These are phyloP conservation scores for Botrytis fabae DNA, from an alignment of 2,329 filamentous ascomycete genomes.

Conservation along the genomic window DNA sequence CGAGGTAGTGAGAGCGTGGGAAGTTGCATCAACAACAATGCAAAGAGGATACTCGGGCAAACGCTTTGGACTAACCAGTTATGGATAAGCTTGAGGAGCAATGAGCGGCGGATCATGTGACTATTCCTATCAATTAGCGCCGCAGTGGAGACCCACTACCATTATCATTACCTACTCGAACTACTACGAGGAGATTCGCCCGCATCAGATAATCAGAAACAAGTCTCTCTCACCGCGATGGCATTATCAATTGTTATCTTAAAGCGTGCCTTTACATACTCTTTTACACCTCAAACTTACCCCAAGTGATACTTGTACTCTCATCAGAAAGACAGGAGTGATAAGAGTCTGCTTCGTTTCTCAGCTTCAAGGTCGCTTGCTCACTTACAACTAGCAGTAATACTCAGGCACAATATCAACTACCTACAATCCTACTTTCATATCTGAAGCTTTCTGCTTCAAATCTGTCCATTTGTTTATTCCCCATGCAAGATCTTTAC, in stretches of 20 bases:
- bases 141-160: not conserved
- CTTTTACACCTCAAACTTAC: not conserved
- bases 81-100: not conserved
- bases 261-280: not conserved
- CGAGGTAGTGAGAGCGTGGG: not conserved
- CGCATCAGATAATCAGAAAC: not conserved
- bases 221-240: not conserved
- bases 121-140: not conserved
- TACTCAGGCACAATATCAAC: not conserved
- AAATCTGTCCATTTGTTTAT: not conserved
- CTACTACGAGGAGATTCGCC: not conserved
- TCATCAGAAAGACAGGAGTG: not conserved
- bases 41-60: not conserved
- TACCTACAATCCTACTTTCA: not conserved
- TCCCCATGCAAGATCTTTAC: not conserved
- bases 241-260: constrained; percentile 6
- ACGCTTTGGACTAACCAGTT: not conserved
- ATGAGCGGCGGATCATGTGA: not conserved
- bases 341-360: not conserved
- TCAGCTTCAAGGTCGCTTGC: not conserved
- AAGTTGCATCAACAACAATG: not conserved
- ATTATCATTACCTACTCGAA: not conserved
- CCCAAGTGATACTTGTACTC: constrained; percentile 5
- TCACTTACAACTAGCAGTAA: not conserved
- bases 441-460: not conserved